A percentile compares a stretch with the other conserved stretches of the same genome.
These are phyloP conservation scores for Aspergillus nanangensis DNA, from an alignment of 495 filamentous ascomycete genomes.

Conservation along the genomic window DNA sequence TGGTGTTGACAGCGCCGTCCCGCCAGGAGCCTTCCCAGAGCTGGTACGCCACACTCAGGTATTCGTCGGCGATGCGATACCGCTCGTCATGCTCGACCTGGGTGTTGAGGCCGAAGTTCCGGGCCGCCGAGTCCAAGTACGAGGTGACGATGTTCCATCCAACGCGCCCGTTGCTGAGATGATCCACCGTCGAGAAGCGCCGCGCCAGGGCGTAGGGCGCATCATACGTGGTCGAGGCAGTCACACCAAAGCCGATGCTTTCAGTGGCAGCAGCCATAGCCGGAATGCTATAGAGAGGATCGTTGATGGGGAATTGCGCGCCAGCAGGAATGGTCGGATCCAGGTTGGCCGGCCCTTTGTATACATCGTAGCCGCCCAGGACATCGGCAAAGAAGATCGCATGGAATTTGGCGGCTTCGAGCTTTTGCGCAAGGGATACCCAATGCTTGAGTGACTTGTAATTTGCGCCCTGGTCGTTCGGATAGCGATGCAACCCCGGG, in stretches of 20 bases:
- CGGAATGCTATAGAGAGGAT: slow-evolving; percentile 39
- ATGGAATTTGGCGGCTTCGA: slow-evolving; percentile 47
- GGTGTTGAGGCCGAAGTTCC: slow-evolving; percentile 54
- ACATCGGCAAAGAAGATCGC: slow-evolving; percentile 54
- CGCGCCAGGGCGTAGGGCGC: slow-evolving; percentile 65
- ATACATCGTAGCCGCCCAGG: slow-evolving; percentile 61
- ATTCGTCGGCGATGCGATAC: slow-evolving; percentile 64
- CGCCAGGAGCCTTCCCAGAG: slow-evolving; percentile 64
- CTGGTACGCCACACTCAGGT: slow-evolving; percentile 64
- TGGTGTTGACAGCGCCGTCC: slow-evolving; percentile 56
- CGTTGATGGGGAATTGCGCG: slow-evolving; percentile 65
- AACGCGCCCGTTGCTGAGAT: slow-evolving; percentile 59
- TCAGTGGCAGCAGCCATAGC: slow-evolving; percentile 51
- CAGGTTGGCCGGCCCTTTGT: slow-evolving; percentile 51
- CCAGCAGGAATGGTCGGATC: slow-evolving; percentile 55
- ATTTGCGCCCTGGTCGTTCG: slow-evolving; percentile 39
- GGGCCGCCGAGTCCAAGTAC: slow-evolving; percentile 62
- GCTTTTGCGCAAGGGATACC: slow-evolving; percentile 41
- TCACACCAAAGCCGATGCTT: slow-evolving; percentile 63
- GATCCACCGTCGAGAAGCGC: slow-evolving; percentile 61
- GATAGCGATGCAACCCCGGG: slow-evolving; percentile 46
- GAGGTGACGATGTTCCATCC: slow-evolving; percentile 68
- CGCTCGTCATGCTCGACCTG: slow-evolving; percentile 63
- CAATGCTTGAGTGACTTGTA: slow-evolving; percentile 47
- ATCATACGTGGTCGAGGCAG: slow-evolving; percentile 63